Base-by-base conservation (phyloP, 2,329 filamentous ascomycete genomes). In the Cytospora paraplurivora region DNA sequence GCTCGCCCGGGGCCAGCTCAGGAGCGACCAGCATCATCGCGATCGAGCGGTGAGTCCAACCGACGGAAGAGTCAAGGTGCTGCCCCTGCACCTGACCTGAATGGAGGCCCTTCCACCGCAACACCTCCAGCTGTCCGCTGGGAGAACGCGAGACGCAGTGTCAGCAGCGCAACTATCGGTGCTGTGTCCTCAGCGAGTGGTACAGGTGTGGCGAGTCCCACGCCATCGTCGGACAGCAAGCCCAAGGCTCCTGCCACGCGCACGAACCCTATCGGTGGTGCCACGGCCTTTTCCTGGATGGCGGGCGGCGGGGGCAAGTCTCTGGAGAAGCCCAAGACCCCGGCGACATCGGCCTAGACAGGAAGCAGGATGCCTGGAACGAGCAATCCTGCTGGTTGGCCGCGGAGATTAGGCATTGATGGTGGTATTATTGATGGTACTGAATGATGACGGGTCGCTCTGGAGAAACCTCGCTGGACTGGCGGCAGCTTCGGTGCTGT, bases 271-370 rank as follows among this genome's bases (percentile, higher is more conserved):
- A 85, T 97, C 19, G 94, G 94, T 10, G 91, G 91, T n/a, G 94
- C 91, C 15, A 95, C 92, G 64, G 94, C 94, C 3, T 98, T 98
- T 78, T 89, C 91, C 13, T 98, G 93, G 93, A 88, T 97, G 80
- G 94, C 90, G 55, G 77, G 82, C 49, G 68, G 75, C 19, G 62
- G 64, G 7, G 41, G 62, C 44, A 66, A 56, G 57, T 17, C 54
- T 7, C 41, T 66, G 62, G 64, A 66, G 35, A 81, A 81, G 69
- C 76, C 80, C 53, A 79, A 79, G 70, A 72, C 76, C 12, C 72
- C 78, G 2, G 72, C 78, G 19, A 66, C 64, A 19, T 53, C 64
- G 13, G 64, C 59, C 32, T 66, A 53, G 50, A 32, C 34, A 35
- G n/a, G n/a, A 5, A 13, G 7, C 11, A 17, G 17, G 15, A 37